Evolutionary conservation across 768 basidiomycete genomes (phyloP), one percentile per base, ranked within the genome.

Genomic region (Tulasnella sp.): DNA sequence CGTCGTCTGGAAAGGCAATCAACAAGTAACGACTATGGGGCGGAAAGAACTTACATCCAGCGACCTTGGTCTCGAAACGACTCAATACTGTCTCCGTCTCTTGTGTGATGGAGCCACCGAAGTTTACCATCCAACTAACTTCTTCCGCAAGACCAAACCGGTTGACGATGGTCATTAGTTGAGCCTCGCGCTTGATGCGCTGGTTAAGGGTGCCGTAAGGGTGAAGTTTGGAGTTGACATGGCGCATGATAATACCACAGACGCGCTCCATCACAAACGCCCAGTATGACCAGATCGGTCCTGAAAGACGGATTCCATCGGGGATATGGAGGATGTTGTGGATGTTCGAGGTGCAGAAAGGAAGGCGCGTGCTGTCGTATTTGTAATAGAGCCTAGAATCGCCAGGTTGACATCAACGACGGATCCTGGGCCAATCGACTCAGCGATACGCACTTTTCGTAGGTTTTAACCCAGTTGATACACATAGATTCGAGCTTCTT

Each of bases 401-500:
- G n/a, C 9, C 9, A n/a, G 36, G n/a, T 37, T 37, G n/a, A 37
- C 36, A 37, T 37, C 36, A 9, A n/a, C n/a, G 36, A 9, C n/a
- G 36, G n/a, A n/a, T n/a, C n/a, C n/a, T n/a, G n/a, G n/a, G n/a
- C n/a, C n/a, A n/a, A n/a, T n/a, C n/a, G n/a, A n/a, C n/a, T n/a
- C n/a, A n/a, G n/a, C n/a, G 11, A 9, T 9, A 21, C 43, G 6
- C 23, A 32, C 46, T 17, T 23, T 29, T 49, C 46, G 31, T 25
- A 49, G 6, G 21, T 29, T 29, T 49, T 29, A 25, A 27, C 46
- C 46, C 46, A 49, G 4, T 15, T 17, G 17, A 49, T 49, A 17
- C 46, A 49, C 6, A 25, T 19, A 36, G 73, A 69, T 0, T 54
- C 60, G n/a, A 37, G 29, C 0, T 64, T 62, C n/a, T 72, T 62